Evolutionary conservation across 1,284 basidiomycete genomes (phyloP), one percentile per base, ranked within the genome.

Genomic region (Caloboletus firmus): DNA sequence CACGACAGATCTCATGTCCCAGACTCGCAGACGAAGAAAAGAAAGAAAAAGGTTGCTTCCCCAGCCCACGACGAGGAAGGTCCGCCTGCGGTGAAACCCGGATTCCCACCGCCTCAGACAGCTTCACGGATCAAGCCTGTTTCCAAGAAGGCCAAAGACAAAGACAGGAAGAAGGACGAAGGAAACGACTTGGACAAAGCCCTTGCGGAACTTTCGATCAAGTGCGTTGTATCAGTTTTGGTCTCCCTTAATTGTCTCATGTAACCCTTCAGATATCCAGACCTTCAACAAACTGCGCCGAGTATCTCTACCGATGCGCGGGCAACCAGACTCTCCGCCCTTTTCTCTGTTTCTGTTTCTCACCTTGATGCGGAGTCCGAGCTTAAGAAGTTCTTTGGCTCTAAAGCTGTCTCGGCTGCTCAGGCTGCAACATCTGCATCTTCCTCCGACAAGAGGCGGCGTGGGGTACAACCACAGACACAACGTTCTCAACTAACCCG

Each of bases 341-440:
- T 95, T 1, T 78, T 96, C 6, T 76, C 87, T 0, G 84, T 95
- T 5, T 92, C 91, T 0, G 74, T 87, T 1, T 77, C 86, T 49
- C 81, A 93, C 62, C 83, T 97, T 17, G 93, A 97, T 57, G 80
- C 86, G 11, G 93, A 95, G 54, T 86, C 87, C 0, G 95, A 98
- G 69, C 82, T 97, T 71, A 85, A 89, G 53, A 88, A 85, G 58
- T 95, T 97, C 79, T 98, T 98, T 64, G 95, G 95, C 2, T 82
- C 91, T 8, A 91, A 88, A 67, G 93, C 96, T 50, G 82, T 96
- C 15, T 76, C 83, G 56, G 79, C 82, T 1, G 78, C 77, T 13
- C 80, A 80, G 55, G 65, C 76, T 2, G 51, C 71, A 1, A 63
- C 61, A 2, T 57, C 70, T 1, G 52, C 71, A 8, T 36, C 74